Base-by-base conservation (phyloP, 345 rosid species). In the Diplotaxis tenuifolia region DNA sequence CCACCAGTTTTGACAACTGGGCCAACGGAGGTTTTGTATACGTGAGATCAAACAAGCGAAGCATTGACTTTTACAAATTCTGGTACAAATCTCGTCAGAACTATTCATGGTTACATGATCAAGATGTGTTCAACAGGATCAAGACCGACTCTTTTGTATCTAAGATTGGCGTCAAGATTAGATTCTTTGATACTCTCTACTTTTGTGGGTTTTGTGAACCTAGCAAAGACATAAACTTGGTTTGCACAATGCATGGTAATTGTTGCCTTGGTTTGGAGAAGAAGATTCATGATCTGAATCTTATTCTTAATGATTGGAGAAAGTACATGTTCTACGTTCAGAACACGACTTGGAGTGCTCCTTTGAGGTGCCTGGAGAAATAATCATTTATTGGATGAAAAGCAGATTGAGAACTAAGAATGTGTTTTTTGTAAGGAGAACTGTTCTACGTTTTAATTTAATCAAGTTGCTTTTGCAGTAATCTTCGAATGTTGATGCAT, bases 201-300 rank as follows among this genome's bases (percentile, higher is more conserved):
- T 74, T 88, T 52, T 86, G 91, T 18, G 97, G 97, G 53, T 86
- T 91, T 55, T 91, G 97, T 70, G 75, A 88, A 73, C 75, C 79
- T 0, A 73, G 87, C 71, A 76, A 20, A 72, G 88, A 91, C 57
- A 71, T 88, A 23, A 83, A 82, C 58, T 15, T 73, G 21, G 82
- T 83, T n/a, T 91, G 92, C 65, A 91, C 94, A 3, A 86, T 91
- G 92, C 97, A 91, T 67, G 95, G 89, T 7, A 91, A 91, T 79
- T 91, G 97, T 58, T 91, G 97, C 20, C 42, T 76, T 54, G 95
- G 95, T 7, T 55, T 84, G 55, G 79, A 75, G 10, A 83, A 55
- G 59, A 91, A 88, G 71, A 34, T 91, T 52, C 74, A 68, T 56
- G 97, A 91, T 71, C 84, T 91, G 4, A 59, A 58, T 38, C 61